Percentiles rank a stretch among this genome's conserved stretches.
These are phyloP conservation scores for Hanseniaspora mollemarum DNA, from an alignment of 805 yeast genomes.

Conservation along the genomic window DNA sequence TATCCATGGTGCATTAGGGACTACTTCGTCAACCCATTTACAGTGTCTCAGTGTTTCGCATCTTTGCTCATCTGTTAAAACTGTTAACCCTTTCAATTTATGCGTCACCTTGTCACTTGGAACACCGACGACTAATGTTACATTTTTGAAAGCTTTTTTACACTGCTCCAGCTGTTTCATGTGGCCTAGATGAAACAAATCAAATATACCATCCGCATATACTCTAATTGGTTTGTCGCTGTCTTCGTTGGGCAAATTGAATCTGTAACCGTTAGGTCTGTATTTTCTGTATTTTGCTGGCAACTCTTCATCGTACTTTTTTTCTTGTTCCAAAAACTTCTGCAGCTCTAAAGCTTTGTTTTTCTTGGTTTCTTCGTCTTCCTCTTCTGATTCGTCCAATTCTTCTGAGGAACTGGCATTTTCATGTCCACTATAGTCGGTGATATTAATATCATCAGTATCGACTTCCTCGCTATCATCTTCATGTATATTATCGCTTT, in stretches of 20 bases:
- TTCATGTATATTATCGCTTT: background rate
- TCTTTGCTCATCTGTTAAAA: constrained; percentile 74
- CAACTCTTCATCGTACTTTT: constrained; percentile 47
- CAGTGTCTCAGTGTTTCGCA: constrained; percentile 88
- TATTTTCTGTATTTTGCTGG: constrained; percentile 63
- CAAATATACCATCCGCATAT: constrained; percentile 98
- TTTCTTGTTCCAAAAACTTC: constrained; percentile 37
- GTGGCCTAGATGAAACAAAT: constrained; percentile 90
- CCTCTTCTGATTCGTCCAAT: constrained; percentile 11
- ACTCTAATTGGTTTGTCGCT: constrained; percentile 74
- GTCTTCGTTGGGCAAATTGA: constrained; percentile 64
- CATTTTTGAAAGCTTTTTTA: constrained; percentile 79
- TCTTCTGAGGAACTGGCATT: constrained; percentile 3
- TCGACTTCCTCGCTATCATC: constrained; percentile 30
- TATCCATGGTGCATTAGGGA: constrained; percentile 92
- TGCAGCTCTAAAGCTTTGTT: constrained; percentile 13
- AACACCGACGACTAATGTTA: constrained; percentile 75
- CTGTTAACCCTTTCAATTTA: constrained; percentile 85
- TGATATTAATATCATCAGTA: constrained; percentile 25
- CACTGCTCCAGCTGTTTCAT: constrained; percentile 97
- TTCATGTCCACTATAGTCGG: constrained; percentile 11
- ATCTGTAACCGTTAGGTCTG: constrained; percentile 66
- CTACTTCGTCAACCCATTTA: constrained; percentile 94
- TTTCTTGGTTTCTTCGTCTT: constrained; percentile 14
- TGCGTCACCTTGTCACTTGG: constrained; percentile 88